These are phyloP conservation scores for Biscutella laevigata DNA, from an alignment of 441 rosid species.

Conservation along the genomic window DNA sequence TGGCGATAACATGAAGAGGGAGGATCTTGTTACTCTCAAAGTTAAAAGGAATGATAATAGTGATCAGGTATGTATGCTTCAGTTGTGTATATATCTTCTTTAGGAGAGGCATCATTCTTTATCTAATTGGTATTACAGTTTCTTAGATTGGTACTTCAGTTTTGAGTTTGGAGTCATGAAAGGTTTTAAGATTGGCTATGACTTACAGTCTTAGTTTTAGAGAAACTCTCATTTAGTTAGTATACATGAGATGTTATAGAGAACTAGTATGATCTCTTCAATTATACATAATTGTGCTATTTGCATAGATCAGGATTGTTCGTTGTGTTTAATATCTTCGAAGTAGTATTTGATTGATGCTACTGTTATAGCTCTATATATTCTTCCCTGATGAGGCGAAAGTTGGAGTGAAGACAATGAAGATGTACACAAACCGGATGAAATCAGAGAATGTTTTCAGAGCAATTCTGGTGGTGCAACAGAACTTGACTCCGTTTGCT, in stretches of 20 bases:
- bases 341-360: background rate
- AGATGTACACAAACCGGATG: conserved; percentile 80
- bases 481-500: conserved; percentile 89
- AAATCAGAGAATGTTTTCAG: conserved; percentile 71
- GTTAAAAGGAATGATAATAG: conserved; percentile 36
- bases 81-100: background rate
- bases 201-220: background rate
- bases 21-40: conserved; percentile 69
- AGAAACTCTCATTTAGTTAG: background rate
- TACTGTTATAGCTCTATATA: conserved; percentile 53
- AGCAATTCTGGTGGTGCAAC: conserved; percentile 76
- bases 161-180: no score
- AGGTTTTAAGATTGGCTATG: no score
- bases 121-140: background rate
- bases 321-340: background rate
- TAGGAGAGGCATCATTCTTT: background rate
- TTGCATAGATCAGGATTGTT: background rate
- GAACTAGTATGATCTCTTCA: background rate
- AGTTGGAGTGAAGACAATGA: conserved; percentile 96
- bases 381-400: conserved; percentile 85
- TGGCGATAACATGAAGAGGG: conserved; percentile 79
- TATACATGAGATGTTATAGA: background rate
- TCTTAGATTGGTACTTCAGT: no score
- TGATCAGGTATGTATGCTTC: conserved; percentile 45
- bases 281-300: no score